A percentile compares a stretch with the other conserved stretches of the same genome.
These are phyloP conservation scores for Annulohypoxylon bovei DNA, from an alignment of 495 filamentous ascomycete genomes.

Conservation along the genomic window DNA sequence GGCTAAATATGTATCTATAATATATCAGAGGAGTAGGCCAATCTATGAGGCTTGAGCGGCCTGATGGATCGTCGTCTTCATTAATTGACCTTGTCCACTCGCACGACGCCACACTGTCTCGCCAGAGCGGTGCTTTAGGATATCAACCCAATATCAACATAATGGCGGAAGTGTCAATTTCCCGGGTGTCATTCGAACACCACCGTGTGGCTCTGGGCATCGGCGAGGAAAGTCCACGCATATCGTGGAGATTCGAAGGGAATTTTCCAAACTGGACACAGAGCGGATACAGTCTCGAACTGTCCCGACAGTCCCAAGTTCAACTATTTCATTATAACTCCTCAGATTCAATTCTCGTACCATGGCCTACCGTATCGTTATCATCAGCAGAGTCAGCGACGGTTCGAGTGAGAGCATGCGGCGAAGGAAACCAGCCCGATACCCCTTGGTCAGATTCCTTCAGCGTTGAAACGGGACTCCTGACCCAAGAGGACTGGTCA, in stretches of 20 bases:
- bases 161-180: conserved; percentile 37
- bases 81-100: neutral
- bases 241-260: conserved; percentile 48
- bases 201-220: conserved; percentile 45
- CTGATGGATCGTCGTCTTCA: neutral
- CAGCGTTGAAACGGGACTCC: conserved; percentile 53
- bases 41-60: neutral
- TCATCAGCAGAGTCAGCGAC: conserved; percentile 52
- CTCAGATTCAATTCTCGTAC: conserved; percentile 56
- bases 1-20: neutral
- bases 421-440: conserved; percentile 34
- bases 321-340: conserved; percentile 44
- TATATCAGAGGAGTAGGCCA: neutral
- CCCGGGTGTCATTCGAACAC: conserved; percentile 46
- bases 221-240: conserved; percentile 39
- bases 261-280: conserved; percentile 39
- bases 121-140: neutral
- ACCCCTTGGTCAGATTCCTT: conserved; percentile 53
- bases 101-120: neutral
- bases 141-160: neutral
- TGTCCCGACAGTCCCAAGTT: conserved; percentile 19
- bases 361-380: conserved; percentile 60
- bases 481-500: conserved; percentile 53
- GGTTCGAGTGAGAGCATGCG: conserved; percentile 53
- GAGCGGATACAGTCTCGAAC: conserved; percentile 41